Evolutionary conservation across 257 asterid species (phyloP).

Genomic region (Cynanchum wilfordii): DNA sequence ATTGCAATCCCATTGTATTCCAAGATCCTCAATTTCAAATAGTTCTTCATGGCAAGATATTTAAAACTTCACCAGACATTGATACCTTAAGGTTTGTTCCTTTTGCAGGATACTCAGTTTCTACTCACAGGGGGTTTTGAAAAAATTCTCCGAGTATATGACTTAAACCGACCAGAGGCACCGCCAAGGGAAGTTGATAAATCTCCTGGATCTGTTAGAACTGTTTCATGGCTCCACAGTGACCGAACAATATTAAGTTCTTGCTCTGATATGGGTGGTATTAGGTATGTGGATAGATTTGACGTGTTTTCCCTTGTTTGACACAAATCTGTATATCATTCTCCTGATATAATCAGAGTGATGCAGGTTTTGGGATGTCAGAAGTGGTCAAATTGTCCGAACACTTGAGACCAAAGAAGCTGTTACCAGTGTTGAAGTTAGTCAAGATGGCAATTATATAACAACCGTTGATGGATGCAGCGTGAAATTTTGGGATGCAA

Average conservation of each 20-base stretch:
- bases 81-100: slow-evolving; percentile 10
- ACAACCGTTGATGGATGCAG: slow-evolving; percentile 89
- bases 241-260: slow-evolving; percentile 90
- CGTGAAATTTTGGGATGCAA: slow-evolving; percentile 96
- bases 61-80: neutral
- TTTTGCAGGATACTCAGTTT: slow-evolving; percentile 61
- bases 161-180: slow-evolving; percentile 74
- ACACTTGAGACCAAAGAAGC: slow-evolving; percentile 83
- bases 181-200: slow-evolving; percentile 84
- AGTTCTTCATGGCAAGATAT: neutral
- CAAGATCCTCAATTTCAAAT: neutral
- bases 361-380: slow-evolving; percentile 90
- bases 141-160: slow-evolving; percentile 73
- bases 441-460: slow-evolving; percentile 91
- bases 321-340: neutral
- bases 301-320: neutral
- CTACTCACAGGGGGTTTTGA: slow-evolving; percentile 90
- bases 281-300: slow-evolving; percentile 45
- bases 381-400: slow-evolving; percentile 79
- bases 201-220: slow-evolving; percentile 85
- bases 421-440: slow-evolving; percentile 95
- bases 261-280: slow-evolving; percentile 83
- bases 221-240: slow-evolving; percentile 84
- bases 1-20: neutral
- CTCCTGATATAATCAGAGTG: slow-evolving; percentile 10